Evolutionary conservation across 768 basidiomycete genomes (phyloP), one percentile per base, ranked within the genome.

Genomic region (Dioszegia hungarica): DNA sequence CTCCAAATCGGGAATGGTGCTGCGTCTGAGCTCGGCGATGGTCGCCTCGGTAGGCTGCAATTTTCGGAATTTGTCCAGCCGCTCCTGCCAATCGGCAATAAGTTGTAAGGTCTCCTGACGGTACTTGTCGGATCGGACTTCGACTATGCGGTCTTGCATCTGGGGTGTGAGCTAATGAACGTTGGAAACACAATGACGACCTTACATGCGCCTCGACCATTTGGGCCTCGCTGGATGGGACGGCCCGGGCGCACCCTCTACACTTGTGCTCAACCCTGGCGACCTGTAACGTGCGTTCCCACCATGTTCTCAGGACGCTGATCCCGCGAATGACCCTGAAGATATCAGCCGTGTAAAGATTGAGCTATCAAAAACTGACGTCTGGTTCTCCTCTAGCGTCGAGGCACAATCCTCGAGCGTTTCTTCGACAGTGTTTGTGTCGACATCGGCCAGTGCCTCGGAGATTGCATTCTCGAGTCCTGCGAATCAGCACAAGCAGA

Each of bases 131-230:
- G 82, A 79, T 0, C 83, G 80, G 14, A 79, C 78, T 53, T 81
- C 81, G 60, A 82, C 80, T 63, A 89, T 85, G 65, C 82, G 79
- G 6, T 81, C 82, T 66, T 80, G 80, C 62, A 90, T 77, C 89
- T 92, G 36, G n/a, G n/a, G 20, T 24, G 36, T 33, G 49, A 20
- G 78, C 85, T n/a, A n/a, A n/a, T n/a, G n/a, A n/a, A n/a, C n/a
- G n/a, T n/a, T n/a, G n/a, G n/a, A n/a, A n/a, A n/a, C n/a, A n/a
- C n/a, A n/a, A n/a, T n/a, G n/a, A n/a, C n/a, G n/a, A n/a, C n/a
- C n/a, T 50, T 55, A 89, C 90, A 66, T 84, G 84, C 76, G 80
- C 82, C 73, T 92, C 87, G 59, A 92, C 88, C 0, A 81, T 79
- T 0, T 77, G 76, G 43, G 82, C 63, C 40, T 85, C 85, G 1